Percentiles rank a stretch among this genome's conserved stretches.
Conservation (phyloP, 345 rosid genomes). For the Draba incana region DNA sequence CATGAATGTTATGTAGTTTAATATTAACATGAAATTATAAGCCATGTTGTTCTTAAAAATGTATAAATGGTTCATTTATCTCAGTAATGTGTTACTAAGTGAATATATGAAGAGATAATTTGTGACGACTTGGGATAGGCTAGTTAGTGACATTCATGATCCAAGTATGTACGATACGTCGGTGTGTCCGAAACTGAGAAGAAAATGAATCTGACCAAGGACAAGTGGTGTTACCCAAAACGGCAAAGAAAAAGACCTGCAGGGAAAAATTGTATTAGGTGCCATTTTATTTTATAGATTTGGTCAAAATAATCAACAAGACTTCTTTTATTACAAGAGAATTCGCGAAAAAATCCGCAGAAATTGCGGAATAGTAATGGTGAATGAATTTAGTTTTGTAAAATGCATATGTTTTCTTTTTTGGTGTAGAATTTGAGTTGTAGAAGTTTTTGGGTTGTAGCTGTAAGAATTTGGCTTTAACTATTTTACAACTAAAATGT, state of each 20-base stretch:
- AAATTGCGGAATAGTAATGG: too few relatives aligned
- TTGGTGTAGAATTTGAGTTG: too few relatives aligned
- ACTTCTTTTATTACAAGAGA: too few relatives aligned
- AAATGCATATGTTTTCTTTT: too few relatives aligned
- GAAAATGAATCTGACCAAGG: background rate
- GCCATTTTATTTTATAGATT: background rate
- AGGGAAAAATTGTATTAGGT: background rate
- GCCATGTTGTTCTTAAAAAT: background rate
- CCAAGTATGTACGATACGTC: slow-evolving; percentile 1
- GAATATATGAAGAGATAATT: background rate
- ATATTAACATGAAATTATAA: too few relatives aligned
- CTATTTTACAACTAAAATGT: too few relatives aligned
- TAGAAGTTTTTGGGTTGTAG: too few relatives aligned
- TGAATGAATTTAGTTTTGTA: too few relatives aligned
- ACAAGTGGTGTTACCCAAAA: slow-evolving; percentile 5
- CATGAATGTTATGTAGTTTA: slow-evolving; percentile 7
- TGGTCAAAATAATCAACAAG: too few relatives aligned
- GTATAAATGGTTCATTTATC: background rate
- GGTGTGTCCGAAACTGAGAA: slow-evolving; percentile 10
- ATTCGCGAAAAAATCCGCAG: too few relatives aligned
- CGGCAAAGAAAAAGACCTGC: slow-evolving; percentile 6
- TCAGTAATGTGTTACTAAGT: background rate
- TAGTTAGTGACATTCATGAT: too few relatives aligned
- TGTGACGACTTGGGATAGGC: background rate
- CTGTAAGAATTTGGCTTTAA: too few relatives aligned